Base-by-base conservation (phyloP, 225 moss, liverwort and hornwort genomes). In the Sphagnum contortum region DNA sequence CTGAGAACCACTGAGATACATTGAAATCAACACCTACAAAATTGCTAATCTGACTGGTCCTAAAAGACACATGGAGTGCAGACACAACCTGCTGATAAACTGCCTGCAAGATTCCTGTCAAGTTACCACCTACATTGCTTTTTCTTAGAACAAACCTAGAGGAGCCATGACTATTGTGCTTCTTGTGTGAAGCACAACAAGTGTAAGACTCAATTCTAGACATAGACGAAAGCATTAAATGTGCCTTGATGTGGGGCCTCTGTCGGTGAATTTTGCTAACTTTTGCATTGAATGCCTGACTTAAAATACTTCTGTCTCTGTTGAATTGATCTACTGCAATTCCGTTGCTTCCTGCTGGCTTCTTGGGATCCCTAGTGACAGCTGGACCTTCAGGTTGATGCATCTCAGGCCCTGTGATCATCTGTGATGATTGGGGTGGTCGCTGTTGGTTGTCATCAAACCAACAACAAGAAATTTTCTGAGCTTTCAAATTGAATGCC, bases 401-500 rank as follows among this genome's bases (percentile, higher is more conserved):
- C 29, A 29, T 29, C 29, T 29, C 29, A 29, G 29, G 29, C 29
- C 29, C 29, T 29, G 29, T 29, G 29, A 29, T 29, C 29, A 29
- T 29, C 29, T 29, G 29, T 29, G 29, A 29, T 29, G 29, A 29
- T 29, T 29, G 29, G 29, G 29, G 29, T 58, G 46, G 61, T 12
- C 66, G 63, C 52, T 59, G 66, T 54, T 72, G 55, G 50, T 73
- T 52, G 57, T 64, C 68, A 11, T 76, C 67, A 71, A 66, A 67
- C 5, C 11, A 3, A 57, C 70, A 76, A 57, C 69, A 73, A 70
- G 70, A 80, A 5, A 73, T 45, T 73, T 72, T 80, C 63, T 80
- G 80, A 65, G 80, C 68, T 62, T 80, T 70, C 13, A 80, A 58
- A 49, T 70, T 76, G 58, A 72, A 73, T 57, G 73, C 64, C 64